Conservation (phyloP, 768 basidiomycete genomes). For the Rhodotorula taiwanensis region DNA sequence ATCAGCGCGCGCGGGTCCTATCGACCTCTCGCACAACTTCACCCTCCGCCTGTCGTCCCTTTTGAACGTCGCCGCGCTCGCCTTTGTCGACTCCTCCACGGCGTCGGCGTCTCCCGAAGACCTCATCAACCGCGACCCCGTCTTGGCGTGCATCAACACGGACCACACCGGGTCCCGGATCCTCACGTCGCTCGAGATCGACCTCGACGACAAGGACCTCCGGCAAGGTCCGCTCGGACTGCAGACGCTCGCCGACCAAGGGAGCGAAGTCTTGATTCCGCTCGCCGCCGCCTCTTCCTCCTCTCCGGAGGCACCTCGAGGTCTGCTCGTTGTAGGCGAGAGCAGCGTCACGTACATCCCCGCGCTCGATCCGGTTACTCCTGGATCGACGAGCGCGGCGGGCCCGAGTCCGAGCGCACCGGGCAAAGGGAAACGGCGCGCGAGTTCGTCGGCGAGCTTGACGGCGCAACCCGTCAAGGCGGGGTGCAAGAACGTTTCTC, state of each 20-base stretch:
- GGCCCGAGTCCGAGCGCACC: too few species aligned
- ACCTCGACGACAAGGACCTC: slow-evolving; percentile 39
- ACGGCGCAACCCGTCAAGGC: neutral
- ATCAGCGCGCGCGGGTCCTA: neutral
- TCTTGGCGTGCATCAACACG: slow-evolving; percentile 60
- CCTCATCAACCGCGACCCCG: slow-evolving; percentile 40
- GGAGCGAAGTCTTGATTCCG: slow-evolving; percentile 31
- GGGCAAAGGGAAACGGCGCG: slow-evolving; percentile 23
- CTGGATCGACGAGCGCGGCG: too few species aligned
- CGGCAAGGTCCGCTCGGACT: slow-evolving; percentile 14
- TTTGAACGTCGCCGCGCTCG: slow-evolving; percentile 58
- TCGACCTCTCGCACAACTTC: slow-evolving; percentile 34
- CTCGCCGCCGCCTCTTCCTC: neutral
- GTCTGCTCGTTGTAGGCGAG: slow-evolving; percentile 42
- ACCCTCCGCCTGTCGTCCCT: slow-evolving; percentile 53
- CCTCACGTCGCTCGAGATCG: slow-evolving; percentile 34
- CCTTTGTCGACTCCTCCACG: slow-evolving; percentile 53
- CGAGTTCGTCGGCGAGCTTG: neutral
- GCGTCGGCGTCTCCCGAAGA: too few species aligned
- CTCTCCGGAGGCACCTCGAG: slow-evolving; percentile 2
- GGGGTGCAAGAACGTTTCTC: too few species aligned
- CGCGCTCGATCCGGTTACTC: neutral
- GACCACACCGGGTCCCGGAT: slow-evolving; percentile 52
- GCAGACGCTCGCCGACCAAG: slow-evolving; percentile 29
- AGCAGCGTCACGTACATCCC: slow-evolving; percentile 26